A percentile compares a stretch with the other conserved stretches of the same genome.
phyloP scores from a whole-genome alignment of 768 basidiomycete species.

The Mycena polygramma region DNA sequence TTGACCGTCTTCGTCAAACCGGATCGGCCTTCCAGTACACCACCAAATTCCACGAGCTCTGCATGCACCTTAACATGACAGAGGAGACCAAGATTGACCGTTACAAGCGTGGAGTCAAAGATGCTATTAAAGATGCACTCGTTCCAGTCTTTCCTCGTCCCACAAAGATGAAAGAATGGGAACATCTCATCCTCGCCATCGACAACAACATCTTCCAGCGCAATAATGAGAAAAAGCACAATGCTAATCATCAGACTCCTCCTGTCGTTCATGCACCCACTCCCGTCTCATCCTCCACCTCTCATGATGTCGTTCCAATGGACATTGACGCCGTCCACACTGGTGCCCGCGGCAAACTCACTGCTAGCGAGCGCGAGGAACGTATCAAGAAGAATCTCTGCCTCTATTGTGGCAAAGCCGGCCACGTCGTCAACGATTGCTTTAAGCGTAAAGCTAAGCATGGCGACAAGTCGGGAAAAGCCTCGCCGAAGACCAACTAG shows the following conservation, averaged over 20 bases:
- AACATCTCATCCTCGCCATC: conserved; percentile 39
- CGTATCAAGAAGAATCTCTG: no score
- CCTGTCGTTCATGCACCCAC: no score
- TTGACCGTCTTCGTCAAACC: no score
- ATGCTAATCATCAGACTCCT: no score
- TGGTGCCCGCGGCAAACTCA: conserved; percentile 43
- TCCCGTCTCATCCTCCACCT: conserved; percentile 39
- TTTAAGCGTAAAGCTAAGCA: conserved; percentile 39
- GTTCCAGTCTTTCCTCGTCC: conserved; percentile 35
- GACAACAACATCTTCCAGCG: no score
- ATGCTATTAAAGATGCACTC: conserved; percentile 42
- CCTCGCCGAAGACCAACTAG: conserved; percentile 41
- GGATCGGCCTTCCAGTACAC: no score
- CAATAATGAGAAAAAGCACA: no score
- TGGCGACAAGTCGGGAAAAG: conserved; percentile 44
- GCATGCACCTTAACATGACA: conserved; percentile 45
- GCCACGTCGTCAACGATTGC: conserved; percentile 47
- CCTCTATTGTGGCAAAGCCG: conserved; percentile 50
- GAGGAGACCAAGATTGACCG: conserved; percentile 49
- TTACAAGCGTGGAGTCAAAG: conserved; percentile 48
- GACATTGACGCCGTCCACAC: conserved; percentile 45
- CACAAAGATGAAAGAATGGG: conserved; percentile 40
- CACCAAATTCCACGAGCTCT: conserved; percentile 45
- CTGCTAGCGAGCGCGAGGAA: conserved; percentile 43
- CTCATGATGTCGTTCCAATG: conserved; percentile 45